Percentiles rank a stretch among this genome's conserved stretches.
phyloP scores from a whole-genome alignment of 345 rosid species.

The Rhizophora apiculata region DNA sequence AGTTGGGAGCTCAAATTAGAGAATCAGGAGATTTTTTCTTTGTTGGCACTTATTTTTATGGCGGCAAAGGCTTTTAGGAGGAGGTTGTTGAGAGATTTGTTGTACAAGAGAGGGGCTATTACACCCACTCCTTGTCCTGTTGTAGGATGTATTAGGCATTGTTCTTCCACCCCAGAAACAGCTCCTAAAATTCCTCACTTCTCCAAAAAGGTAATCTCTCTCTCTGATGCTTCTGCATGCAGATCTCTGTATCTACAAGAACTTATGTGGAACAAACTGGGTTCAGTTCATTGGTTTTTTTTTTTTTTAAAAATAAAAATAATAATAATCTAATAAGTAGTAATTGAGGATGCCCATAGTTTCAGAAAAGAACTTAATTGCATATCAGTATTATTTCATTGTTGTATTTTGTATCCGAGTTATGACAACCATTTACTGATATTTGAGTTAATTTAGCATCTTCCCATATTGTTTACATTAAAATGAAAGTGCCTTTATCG shows the following conservation, averaged over 20 bases:
- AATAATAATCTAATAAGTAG: background rate
- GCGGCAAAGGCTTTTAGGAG: slow-evolving; percentile 46
- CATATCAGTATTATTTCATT: background rate
- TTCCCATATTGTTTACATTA: too few relatives aligned
- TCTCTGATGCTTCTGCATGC: background rate
- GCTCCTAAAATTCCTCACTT: slow-evolving; percentile 72
- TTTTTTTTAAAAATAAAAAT: too few relatives aligned
- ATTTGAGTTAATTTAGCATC: background rate
- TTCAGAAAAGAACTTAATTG: background rate
- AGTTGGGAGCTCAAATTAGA: too few relatives aligned
- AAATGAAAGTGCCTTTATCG: too few relatives aligned
- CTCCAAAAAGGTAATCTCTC: slow-evolving; percentile 54
- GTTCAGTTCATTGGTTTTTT: background rate
- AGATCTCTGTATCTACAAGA: background rate
- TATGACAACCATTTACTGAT: background rate
- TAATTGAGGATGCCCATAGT: background rate
- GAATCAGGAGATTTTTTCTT: background rate
- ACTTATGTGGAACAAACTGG: background rate
- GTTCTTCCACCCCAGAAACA: slow-evolving; percentile 34
- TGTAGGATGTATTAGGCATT: slow-evolving; percentile 41
- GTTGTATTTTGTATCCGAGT: background rate
- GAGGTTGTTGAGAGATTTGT: slow-evolving; percentile 40
- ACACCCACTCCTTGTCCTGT: slow-evolving; percentile 5
- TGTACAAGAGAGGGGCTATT: slow-evolving; percentile 33
- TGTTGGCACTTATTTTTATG: slow-evolving; percentile 25